Conservation (phyloP, 257 asterid genomes). For the Plantago ovata region DNA sequence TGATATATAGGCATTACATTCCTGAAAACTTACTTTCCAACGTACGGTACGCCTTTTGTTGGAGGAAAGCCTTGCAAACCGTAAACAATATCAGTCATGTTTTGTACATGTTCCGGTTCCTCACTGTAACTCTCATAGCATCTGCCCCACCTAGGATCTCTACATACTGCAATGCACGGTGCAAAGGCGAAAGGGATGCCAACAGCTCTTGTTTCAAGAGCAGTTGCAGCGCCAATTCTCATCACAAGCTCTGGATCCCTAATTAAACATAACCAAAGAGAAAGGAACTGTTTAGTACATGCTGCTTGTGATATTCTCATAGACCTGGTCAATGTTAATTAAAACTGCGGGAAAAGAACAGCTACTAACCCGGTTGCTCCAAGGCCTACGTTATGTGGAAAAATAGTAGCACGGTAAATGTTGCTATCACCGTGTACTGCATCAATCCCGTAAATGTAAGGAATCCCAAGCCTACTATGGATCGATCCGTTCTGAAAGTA, state of each 20-base stretch:
- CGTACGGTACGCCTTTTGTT: constrained; percentile 18
- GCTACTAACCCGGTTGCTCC: constrained; percentile 16
- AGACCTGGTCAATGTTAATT: background rate
- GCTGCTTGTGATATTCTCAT: background rate
- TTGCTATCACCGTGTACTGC: constrained; percentile 20
- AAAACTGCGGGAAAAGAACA: background rate
- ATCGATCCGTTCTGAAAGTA: constrained; percentile 11
- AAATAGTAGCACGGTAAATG: constrained; percentile 13
- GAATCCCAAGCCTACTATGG: constrained; percentile 17
- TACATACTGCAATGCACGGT: constrained; percentile 31
- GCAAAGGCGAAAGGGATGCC: constrained; percentile 28
- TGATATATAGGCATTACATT: background rate
- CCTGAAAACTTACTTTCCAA: constrained; percentile 20
- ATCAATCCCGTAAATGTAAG: constrained; percentile 15
- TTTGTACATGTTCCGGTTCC: constrained; percentile 17
- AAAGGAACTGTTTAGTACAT: background rate
- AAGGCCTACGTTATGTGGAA: constrained; percentile 23
- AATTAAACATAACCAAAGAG: background rate
- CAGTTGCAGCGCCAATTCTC: constrained; percentile 30
- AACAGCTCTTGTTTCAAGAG: constrained; percentile 28
- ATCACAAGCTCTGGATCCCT: constrained; percentile 25
- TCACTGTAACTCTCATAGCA: constrained; percentile 25
- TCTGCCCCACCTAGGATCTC: constrained; percentile 35
- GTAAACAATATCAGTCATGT: constrained; percentile 23
- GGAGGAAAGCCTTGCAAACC: constrained; percentile 30